Evolutionary conservation across 139 green algal genomes (phyloP).

Genomic region (Eudorina sp.): DNA sequence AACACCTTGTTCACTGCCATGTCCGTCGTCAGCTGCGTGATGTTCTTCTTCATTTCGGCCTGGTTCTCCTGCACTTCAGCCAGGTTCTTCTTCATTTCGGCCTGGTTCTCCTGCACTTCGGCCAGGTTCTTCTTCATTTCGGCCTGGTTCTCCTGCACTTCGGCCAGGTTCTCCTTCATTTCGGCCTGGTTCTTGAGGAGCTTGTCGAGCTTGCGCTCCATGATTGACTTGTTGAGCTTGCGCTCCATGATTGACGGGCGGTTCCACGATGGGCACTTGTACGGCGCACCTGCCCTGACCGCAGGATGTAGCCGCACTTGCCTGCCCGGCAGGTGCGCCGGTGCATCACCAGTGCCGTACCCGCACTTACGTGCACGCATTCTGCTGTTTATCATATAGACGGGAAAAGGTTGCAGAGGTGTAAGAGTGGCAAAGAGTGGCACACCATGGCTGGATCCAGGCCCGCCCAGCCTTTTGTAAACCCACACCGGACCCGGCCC

Average conservation of each 20-base stretch:
- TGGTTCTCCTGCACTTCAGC: neutral
- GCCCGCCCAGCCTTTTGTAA: no score
- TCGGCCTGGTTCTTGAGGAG: neutral
- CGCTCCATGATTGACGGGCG: no score
- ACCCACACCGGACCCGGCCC: no score
- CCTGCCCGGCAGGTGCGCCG: constrained; percentile 7
- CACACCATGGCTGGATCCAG: no score
- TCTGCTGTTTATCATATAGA: neutral
- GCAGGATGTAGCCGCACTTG: constrained; percentile 3
- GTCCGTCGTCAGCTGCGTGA: neutral
- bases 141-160: no score
- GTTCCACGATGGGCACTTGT: neutral
- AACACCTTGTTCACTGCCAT: neutral
- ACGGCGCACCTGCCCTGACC: constrained; percentile 7
- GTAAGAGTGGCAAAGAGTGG: no score
- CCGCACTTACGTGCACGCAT: constrained; percentile 7
- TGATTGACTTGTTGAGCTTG: constrained; percentile 13
- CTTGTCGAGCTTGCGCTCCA: constrained; percentile 15
- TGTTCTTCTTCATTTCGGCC: neutral
- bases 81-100: no score
- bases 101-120: no score
- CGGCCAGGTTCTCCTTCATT: neutral
- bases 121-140: no score
- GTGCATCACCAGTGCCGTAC: constrained; percentile 9
- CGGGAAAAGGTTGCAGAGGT: no score